phyloP scores from a whole-genome alignment of 2,329 filamentous ascomycete species.

The Aspergillus quadricinctus region DNA sequence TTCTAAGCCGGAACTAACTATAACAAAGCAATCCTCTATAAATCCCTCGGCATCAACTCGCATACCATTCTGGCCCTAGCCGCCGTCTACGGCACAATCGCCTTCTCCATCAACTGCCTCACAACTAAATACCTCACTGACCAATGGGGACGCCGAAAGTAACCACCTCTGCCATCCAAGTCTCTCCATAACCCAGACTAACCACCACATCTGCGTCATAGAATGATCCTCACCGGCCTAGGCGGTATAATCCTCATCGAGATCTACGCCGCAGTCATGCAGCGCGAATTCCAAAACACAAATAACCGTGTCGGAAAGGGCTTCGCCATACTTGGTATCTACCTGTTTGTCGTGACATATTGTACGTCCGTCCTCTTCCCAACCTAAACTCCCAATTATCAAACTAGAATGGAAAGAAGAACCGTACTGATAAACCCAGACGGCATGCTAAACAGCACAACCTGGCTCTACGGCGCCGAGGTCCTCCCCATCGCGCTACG shows the following conservation, averaged over 20 bases:
- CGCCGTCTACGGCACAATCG: conserved; percentile 52
- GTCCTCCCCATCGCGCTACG: conserved; percentile 51
- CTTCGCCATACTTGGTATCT: conserved; percentile 57
- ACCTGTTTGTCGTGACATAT: conserved; percentile 54
- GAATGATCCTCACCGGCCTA: conserved; percentile 54
- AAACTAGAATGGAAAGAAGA: background rate
- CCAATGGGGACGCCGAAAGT: conserved; percentile 57
- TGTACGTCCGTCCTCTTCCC: conserved; percentile 35
- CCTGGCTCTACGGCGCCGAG: conserved; percentile 55
- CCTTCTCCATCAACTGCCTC: conserved; percentile 49
- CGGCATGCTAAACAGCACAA: conserved; percentile 51
- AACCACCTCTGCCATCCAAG: conserved; percentile 5
- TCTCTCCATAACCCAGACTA: background rate
- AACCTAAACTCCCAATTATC: conserved; percentile 2
- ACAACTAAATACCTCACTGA: conserved; percentile 53
- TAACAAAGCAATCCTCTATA: conserved; percentile 48
- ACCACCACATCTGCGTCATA: conserved; percentile 17
- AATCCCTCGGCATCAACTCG: conserved; percentile 49
- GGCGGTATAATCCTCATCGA: conserved; percentile 51
- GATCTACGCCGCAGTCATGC: conserved; percentile 58
- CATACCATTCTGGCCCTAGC: conserved; percentile 51
- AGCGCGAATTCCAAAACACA: conserved; percentile 52
- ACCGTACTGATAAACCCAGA: conserved; percentile 29
- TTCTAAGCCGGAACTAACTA: conserved; percentile 26
- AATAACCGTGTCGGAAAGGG: conserved; percentile 55